These are phyloP conservation scores for Calonectria montana DNA, from an alignment of 2,329 filamentous ascomycete species.

Conservation along the genomic window DNA sequence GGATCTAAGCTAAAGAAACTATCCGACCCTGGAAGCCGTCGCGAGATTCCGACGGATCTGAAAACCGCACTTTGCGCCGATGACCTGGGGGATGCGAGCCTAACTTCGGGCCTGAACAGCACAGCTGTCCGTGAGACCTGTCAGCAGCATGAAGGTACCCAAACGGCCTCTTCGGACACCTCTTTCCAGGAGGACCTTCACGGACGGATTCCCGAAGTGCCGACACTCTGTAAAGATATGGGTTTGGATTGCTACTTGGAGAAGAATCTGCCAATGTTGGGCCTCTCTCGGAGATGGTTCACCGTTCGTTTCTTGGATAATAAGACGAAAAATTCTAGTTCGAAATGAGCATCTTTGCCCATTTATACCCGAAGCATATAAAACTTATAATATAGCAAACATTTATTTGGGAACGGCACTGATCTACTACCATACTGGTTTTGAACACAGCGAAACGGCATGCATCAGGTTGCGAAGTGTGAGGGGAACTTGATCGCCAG, in stretches of 20 bases:
- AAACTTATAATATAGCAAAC: neutral
- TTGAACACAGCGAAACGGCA: too few relatives aligned
- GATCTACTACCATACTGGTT: neutral
- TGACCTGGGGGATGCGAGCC: neutral
- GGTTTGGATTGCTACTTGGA: neutral
- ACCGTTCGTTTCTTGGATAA: neutral
- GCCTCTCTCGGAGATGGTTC: neutral
- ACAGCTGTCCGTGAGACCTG: neutral
- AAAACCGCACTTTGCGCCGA: neutral
- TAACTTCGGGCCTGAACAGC: neutral
- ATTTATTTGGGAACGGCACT: neutral
- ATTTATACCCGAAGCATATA: neutral
- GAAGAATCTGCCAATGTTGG: too few relatives aligned
- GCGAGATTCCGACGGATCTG: constrained; percentile 17
- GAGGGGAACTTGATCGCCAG: neutral
- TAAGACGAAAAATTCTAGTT: neutral
- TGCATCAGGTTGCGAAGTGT: neutral
- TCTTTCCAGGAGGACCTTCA: constrained; percentile 6
- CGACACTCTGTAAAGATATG: neutral
- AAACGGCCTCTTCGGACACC: constrained; percentile 1
- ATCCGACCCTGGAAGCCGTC: constrained; percentile 11
- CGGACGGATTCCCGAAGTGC: constrained; percentile 23
- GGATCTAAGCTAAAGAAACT: constrained; percentile 20
- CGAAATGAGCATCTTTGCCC: neutral
- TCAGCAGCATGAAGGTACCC: neutral